Conservation (phyloP, 225 moss, liverwort and hornwort species). For the Sphagnum tenellum region DNA sequence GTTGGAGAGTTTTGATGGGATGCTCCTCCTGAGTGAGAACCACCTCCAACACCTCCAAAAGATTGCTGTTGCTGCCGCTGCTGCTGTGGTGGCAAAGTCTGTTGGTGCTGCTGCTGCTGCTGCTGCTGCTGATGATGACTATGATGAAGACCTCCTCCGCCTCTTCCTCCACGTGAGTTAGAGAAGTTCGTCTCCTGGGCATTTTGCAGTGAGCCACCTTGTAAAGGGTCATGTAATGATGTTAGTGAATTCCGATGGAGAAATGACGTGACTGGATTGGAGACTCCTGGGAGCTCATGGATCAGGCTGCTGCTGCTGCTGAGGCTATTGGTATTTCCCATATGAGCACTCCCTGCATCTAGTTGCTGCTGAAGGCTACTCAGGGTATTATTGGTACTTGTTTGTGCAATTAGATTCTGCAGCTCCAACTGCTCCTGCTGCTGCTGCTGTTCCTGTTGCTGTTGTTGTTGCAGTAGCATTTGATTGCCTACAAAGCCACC, state of each 20-base stretch:
- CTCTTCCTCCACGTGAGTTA: conserved; percentile 44
- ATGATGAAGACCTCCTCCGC: too few relatives aligned
- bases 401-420: conserved; percentile 60
- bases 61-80: conserved; percentile 24
- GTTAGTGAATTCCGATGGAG: conserved; percentile 72
- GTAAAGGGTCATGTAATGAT: conserved; percentile 68
- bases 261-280: conserved; percentile 59
- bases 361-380: conserved; percentile 84
- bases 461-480: conserved; percentile 26
- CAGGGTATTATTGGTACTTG: conserved; percentile 38
- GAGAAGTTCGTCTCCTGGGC: conserved; percentile 22
- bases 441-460: conserved; percentile 20
- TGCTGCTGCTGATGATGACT: too few relatives aligned
- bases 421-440: conserved; percentile 64
- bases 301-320: too few relatives aligned
- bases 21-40: conserved; percentile 19
- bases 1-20: conserved; percentile 83
- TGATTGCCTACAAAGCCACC: conserved; percentile 5
- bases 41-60: conserved; percentile 23
- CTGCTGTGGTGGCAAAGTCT: conserved; percentile 22
- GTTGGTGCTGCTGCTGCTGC: too few relatives aligned
- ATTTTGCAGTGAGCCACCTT: conserved; percentile 36
- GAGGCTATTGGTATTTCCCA: too few relatives aligned
- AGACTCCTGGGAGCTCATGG: too few relatives aligned
- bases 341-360: conserved; percentile 18